These are phyloP conservation scores for Nakazawaea wyomingensis DNA, from an alignment of 805 yeast species.

Conservation along the genomic window DNA sequence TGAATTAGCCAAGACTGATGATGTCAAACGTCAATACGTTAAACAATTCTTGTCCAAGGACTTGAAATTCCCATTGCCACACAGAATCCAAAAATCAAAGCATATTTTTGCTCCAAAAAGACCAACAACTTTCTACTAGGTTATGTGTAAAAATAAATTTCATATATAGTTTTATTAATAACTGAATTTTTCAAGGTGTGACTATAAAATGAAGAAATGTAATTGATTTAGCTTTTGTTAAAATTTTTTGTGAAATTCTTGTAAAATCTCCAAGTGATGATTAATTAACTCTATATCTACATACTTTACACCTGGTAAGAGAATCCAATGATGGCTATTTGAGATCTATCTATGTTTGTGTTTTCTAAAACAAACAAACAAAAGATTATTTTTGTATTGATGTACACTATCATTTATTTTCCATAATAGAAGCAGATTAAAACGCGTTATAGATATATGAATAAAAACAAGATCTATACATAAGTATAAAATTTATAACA, in stretches of 20 bases:
- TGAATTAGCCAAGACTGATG: constrained; percentile 95
- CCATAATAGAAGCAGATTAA: too few species aligned
- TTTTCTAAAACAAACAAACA: too few species aligned
- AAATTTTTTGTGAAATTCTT: too few species aligned
- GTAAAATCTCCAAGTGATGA: too few species aligned
- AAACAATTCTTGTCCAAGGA: constrained; percentile 93
- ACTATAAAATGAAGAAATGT: not conserved
- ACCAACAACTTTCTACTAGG: constrained; percentile 96
- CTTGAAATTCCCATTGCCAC: constrained; percentile 99
- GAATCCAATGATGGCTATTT: not conserved
- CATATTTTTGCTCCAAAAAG: constrained; percentile 85
- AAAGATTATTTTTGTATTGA: too few species aligned
- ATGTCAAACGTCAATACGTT: constrained; percentile 98
- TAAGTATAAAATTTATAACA: too few species aligned
- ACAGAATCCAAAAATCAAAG: constrained; percentile 93
- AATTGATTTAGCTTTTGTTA: not conserved
- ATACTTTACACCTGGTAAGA: too few species aligned
- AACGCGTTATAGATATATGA: too few species aligned
- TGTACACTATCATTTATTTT: too few species aligned
- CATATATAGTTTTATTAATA: constrained; percentile 2
- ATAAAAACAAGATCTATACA: too few species aligned
- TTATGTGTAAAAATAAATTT: constrained; percentile 8
- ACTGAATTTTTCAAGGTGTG: constrained; percentile 6
- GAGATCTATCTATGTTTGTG: too few species aligned
- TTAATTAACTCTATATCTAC: too few species aligned